phyloP scores from a whole-genome alignment of 2,329 filamentous ascomycete genomes.

The Dactylellina haptotyla region DNA sequence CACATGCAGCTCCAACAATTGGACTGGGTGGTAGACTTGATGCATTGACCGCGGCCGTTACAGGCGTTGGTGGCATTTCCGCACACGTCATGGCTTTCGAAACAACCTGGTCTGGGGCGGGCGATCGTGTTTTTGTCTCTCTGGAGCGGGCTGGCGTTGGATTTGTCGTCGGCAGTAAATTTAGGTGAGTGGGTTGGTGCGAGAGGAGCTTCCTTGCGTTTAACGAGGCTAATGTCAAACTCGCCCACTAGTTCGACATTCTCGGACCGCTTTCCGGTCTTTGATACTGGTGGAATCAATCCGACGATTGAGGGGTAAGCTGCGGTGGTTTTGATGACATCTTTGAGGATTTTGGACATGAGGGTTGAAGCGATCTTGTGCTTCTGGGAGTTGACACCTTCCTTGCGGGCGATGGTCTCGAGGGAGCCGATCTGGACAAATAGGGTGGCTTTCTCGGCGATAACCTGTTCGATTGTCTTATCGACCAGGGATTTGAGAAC shows the following conservation, averaged over 20 bases:
- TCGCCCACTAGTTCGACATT: conserved; percentile 24
- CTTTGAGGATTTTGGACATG: conserved; percentile 37
- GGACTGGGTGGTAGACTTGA: conserved; percentile 67
- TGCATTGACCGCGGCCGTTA: conserved; percentile 82
- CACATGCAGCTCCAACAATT: conserved; percentile 85
- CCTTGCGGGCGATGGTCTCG: conserved; percentile 46
- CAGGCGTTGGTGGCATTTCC: conserved; percentile 77
- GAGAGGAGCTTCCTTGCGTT: conserved; percentile 41
- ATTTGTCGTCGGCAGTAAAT: conserved; percentile 56
- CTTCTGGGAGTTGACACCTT: conserved; percentile 48
- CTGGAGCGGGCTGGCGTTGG: conserved; percentile 60
- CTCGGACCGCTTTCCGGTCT: conserved; percentile 32
- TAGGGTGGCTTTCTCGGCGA: conserved; percentile 44
- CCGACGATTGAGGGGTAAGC: conserved; percentile 45
- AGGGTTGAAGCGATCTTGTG: conserved; percentile 40
- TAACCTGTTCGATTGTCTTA: conserved; percentile 38
- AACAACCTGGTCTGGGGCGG: conserved; percentile 75
- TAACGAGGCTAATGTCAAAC: conserved; percentile 41
- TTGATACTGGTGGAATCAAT: conserved; percentile 31
- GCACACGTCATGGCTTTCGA: conserved; percentile 75
- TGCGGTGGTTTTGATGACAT: conserved; percentile 16
- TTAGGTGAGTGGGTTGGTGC: conserved; percentile 19
- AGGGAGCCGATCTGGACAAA: conserved; percentile 52
- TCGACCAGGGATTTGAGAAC: conserved; percentile 52
- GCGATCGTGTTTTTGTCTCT: conserved; percentile 58